These are phyloP conservation scores for Tetraselmis chui DNA, from an alignment of 139 green algal genomes.

Conservation along the genomic window DNA sequence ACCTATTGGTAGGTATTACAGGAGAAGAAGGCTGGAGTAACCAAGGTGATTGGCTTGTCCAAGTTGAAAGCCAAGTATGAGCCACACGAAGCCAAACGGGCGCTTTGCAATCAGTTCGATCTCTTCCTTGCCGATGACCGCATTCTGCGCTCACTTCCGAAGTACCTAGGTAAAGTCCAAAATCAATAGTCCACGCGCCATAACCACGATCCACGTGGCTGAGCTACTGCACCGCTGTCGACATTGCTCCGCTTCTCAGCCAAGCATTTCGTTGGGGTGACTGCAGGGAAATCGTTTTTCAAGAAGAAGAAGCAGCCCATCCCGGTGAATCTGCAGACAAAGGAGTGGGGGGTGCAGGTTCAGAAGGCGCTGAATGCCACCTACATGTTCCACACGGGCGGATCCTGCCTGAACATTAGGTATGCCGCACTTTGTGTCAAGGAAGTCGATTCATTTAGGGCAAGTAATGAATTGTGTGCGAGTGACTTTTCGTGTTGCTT, in stretches of 20 bases:
- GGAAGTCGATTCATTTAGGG: too few species aligned
- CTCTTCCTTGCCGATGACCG: conserved; percentile 92
- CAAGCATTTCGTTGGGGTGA: too few species aligned
- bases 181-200: too few species aligned
- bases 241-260: too few species aligned
- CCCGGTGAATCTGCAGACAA: conserved; percentile 57
- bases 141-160: conserved; percentile 80
- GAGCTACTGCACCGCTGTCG: too few species aligned
- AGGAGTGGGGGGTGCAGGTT: conserved; percentile 52
- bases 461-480: too few species aligned
- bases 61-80: conserved; percentile 92
- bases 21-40: conserved; percentile 55
- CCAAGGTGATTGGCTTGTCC: conserved; percentile 67
- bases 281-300: conserved; percentile 85
- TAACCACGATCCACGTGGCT: too few species aligned
- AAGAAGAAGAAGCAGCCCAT: conserved; percentile 94
- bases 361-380: conserved; percentile 48
- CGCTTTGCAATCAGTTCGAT: conserved; percentile 86
- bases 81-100: conserved; percentile 82
- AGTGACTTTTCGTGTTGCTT: too few species aligned
- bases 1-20: neutral
- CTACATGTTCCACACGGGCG: conserved; percentile 59
- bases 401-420: conserved; percentile 63
- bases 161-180: conserved; percentile 79
- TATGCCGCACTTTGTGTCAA: too few species aligned